Conservation (phyloP, 139 green algal genomes). For the Chlorella sp. region DNA sequence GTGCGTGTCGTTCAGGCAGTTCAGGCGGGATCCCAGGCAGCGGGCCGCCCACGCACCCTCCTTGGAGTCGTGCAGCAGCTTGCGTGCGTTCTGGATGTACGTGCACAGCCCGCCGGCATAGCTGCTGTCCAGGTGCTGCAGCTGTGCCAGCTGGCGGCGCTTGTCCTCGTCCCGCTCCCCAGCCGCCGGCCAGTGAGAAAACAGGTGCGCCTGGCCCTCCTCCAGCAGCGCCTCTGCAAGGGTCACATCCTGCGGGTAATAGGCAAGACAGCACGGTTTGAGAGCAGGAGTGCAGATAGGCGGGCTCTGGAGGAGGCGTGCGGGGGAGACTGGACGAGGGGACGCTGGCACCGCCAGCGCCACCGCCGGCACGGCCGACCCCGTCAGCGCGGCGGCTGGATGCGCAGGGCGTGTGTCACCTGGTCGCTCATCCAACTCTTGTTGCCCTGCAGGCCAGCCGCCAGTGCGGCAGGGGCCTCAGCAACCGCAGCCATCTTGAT, state of each 20-base stretch:
- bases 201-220: constrained; percentile 81
- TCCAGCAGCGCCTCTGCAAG: constrained; percentile 49
- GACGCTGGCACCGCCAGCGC: too few relatives aligned
- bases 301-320: background rate
- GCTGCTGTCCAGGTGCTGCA: constrained; percentile 71
- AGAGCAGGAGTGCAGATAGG: background rate
- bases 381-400: background rate
- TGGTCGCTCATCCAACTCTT: background rate
- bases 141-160: constrained; percentile 63
- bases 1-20: background rate
- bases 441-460: constrained; percentile 8
- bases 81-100: constrained; percentile 90
- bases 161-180: constrained; percentile 72
- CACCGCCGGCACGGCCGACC: too few relatives aligned
- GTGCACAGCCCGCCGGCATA: constrained; percentile 86
- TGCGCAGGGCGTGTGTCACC: background rate
- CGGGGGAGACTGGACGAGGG: background rate
- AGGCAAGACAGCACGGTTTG: background rate
- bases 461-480: background rate
- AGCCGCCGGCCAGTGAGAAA: constrained; percentile 71
- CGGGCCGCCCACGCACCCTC: constrained; percentile 60
- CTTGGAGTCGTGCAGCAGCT: constrained; percentile 85
- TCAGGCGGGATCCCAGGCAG: background rate
- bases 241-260: constrained; percentile 35
- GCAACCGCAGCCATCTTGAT: background rate